phyloP scores from a whole-genome alignment of 2,329 filamentous ascomycete species.

The Sporothrix globosa region DNA sequence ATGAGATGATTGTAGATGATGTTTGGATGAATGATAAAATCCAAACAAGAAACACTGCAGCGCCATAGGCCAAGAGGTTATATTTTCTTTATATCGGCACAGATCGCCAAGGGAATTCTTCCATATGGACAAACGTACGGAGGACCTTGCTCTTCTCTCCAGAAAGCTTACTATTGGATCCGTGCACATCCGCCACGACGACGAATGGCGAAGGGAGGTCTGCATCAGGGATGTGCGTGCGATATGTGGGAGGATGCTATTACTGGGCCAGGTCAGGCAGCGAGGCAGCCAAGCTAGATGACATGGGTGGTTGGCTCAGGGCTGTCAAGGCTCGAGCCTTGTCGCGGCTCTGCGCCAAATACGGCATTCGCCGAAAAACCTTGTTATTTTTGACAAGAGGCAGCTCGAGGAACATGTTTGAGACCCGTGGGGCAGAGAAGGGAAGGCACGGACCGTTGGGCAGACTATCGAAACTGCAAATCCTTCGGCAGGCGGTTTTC shows the following conservation, averaged over 20 bases:
- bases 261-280: neutral
- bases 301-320: neutral
- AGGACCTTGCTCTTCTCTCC: neutral
- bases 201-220: neutral
- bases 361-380: neutral
- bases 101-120: neutral
- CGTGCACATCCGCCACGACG: neutral
- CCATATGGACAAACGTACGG: neutral
- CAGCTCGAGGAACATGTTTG: neutral
- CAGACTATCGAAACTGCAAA: neutral
- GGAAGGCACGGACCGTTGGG: neutral
- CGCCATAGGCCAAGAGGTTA: neutral
- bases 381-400: neutral
- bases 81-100: neutral
- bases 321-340: neutral
- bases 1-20: neutral
- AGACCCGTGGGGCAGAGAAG: neutral
- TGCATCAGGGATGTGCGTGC: neutral
- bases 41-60: neutral
- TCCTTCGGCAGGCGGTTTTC: constrained; percentile 2
- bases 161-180: neutral
- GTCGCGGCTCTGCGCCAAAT: neutral
- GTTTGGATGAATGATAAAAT: neutral
- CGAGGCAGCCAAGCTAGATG: neutral
- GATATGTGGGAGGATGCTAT: neutral